phyloP scores from a whole-genome alignment of 345 rosid genomes.

The Rubroshorea leprosula region DNA sequence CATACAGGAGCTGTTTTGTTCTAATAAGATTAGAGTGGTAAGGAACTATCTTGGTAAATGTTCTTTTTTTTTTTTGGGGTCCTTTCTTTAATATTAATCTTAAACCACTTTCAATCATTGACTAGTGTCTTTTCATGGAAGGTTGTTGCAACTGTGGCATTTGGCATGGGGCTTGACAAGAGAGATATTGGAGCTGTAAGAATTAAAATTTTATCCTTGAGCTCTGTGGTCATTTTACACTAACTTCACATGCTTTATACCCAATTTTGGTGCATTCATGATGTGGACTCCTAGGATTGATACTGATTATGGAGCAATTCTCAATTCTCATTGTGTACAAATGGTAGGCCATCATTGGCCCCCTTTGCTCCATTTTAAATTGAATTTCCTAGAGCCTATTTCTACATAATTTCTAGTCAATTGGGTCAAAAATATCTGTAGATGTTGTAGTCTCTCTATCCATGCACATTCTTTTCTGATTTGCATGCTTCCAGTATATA shows the following conservation, averaged over 20 bases:
- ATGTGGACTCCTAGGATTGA: background rate
- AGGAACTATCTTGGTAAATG: slow-evolving; percentile 19
- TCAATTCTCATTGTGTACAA: slow-evolving; percentile 7
- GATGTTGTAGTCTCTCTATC: background rate
- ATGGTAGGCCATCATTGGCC: background rate
- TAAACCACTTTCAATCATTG: slow-evolving; percentile 15
- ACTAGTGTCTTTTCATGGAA: slow-evolving; percentile 27
- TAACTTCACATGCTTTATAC: background rate
- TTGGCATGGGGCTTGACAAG: slow-evolving; percentile 99
- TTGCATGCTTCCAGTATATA: background rate
- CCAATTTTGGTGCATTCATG: background rate
- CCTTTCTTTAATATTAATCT: slow-evolving; percentile 6
- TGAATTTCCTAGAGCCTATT: background rate
- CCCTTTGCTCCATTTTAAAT: background rate
- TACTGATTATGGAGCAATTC: background rate
- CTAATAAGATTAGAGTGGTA: slow-evolving; percentile 93
- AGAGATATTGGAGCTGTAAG: slow-evolving; percentile 97
- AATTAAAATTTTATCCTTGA: background rate
- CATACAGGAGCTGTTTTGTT: slow-evolving; percentile 78
- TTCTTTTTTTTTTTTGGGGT: slow-evolving; percentile 14
- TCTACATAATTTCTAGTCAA: background rate
- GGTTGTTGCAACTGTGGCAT: slow-evolving; percentile 99
- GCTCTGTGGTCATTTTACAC: background rate
- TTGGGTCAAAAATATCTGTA: background rate
- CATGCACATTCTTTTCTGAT: background rate